Conservation (phyloP, 2,329 filamentous ascomycete genomes). For the Colletotrichum abscissum region DNA sequence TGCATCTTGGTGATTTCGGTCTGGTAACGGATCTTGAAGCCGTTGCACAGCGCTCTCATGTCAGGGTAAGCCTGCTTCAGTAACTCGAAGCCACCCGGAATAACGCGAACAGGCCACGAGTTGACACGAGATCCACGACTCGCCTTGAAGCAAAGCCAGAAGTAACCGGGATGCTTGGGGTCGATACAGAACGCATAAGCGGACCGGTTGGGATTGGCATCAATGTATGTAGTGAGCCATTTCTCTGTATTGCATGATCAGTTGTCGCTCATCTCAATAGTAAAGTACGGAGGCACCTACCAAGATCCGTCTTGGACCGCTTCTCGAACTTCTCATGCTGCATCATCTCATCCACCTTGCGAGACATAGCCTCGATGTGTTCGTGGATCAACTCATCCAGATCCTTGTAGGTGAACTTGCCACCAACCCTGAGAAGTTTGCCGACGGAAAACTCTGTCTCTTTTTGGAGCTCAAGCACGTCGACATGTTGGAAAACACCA, state of each 20-base stretch:
- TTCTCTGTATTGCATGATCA: conserved; percentile 69
- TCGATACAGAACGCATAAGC: conserved; percentile 98
- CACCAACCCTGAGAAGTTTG: conserved; percentile 83
- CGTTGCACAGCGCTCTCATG: conserved; percentile 95
- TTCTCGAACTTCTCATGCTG: conserved; percentile 89
- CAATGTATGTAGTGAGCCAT: conserved; percentile 96
- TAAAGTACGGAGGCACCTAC: conserved; percentile 63
- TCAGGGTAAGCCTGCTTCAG: conserved; percentile 91
- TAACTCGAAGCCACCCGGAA: conserved; percentile 93
- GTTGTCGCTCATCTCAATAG: background rate
- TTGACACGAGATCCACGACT: conserved; percentile 79
- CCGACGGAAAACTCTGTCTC: conserved; percentile 97
- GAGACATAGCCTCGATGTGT: conserved; percentile 97
- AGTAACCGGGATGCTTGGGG: conserved; percentile 91
- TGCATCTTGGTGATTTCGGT: conserved; percentile 73
- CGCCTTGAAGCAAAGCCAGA: conserved; percentile 96
- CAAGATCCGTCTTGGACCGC: conserved; percentile 78
- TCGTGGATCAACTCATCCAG: conserved; percentile 97
- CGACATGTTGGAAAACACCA: conserved; percentile 96
- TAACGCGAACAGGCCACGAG: conserved; percentile 87
- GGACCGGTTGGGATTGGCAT: conserved; percentile 93
- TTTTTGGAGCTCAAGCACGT: conserved; percentile 96
- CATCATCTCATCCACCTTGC: conserved; percentile 97
- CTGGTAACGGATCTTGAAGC: conserved; percentile 87
- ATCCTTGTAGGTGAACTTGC: conserved; percentile 93